Base-by-base conservation (phyloP, 2,329 filamentous ascomycete species). In the Microthyrium microscopicum region DNA sequence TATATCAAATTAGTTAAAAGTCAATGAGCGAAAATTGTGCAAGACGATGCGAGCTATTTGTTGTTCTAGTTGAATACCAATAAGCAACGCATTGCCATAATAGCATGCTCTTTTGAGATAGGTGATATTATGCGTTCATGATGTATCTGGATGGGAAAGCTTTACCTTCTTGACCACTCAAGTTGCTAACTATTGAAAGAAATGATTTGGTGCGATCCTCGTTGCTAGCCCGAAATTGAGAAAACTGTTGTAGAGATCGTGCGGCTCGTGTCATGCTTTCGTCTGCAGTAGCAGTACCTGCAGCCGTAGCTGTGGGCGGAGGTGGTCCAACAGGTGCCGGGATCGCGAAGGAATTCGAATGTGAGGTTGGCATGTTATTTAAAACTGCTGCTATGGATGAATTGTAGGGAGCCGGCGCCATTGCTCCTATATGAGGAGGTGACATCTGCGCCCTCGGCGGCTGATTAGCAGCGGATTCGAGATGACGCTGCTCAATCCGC, bases 261-360 rank as follows among this genome's bases (percentile, higher is more conserved):
- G 46, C 43, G 5, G 43, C 37, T 24, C 39, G 37, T 36, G 51
- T 49, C 19, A 46, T 42, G 20, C 44, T 48, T 12, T 44, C 41
- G 35, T 49, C 46, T 18, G 35, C 42, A 15, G 49, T 42, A 17
- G 44, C 47, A 13, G 47, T 44, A n/a, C 40, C 37, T 15, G 40
- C 31, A 4, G 42, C 43, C 13, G 22, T 25, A 9, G 9, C 22
- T 13, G 9, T 25, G 22, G 9, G 22, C 13, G 9, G 9, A 25
- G 22, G 22, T 25, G 9, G 9, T 9, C 22, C 22, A 25, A 25
- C 13, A 9, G 13, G 22, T 9, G 22, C 9, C 13, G 9, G 22
- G 13, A 25, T 25, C 22, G 9, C 22, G 9, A 25, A 12, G 22
- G 13, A 12, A 9, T 25, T 25, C 22, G 22, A 12, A 25, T 9